Base-by-base conservation (phyloP, 208 protist species). In the Acanthamoeba triangularis region DNA sequence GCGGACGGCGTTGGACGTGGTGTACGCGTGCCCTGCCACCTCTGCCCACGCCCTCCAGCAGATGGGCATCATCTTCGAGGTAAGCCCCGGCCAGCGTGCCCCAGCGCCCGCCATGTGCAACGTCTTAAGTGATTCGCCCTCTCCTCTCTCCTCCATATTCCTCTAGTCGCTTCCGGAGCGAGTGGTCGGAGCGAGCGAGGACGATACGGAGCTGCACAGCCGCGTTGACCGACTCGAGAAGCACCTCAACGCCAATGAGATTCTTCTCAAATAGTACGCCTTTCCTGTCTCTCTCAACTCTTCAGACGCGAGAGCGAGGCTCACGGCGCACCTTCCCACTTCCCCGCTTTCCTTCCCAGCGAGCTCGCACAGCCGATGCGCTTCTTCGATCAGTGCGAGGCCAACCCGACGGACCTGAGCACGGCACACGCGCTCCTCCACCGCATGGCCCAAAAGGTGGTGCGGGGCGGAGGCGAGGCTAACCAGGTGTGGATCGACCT, bases 261-360 rank as follows among this genome's bases (percentile, higher is more conserved):
- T 93, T 23, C 88, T 93, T 16, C 59, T 76, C n/a, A 93, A 93
- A 93, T 93, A 93, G 88, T 93, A 93, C 47, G 37, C n/a, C 37
- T 16, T 44, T 41, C 23, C n/a, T 30, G 23, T 59, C 33, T 3
- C 54, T 20, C 6, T 33, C 35, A 25, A 25, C 80, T 76, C 67
- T 14, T 35, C 67, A 76, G n/a, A 37, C 28, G 11, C 11, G 30
- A 76, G 11, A 14, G 67, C 67, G n/a, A n/a, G n/a, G 18, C 76
- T 30, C 76, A 52, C 47, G 11, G 47, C 47, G 47, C 0, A 52
- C 47, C 16, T 52, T 14, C 11, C 47, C 0, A 52, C 10, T 52
- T 52, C 16, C 47, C 47, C 13, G 0, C 47, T 52, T 52, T 49
- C 44, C 44, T 13, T 0, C 33, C 33, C 82, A 90, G 82, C 47